These are phyloP conservation scores for Steccherinum ochraceum DNA, from an alignment of 768 basidiomycete genomes.

Conservation along the genomic window DNA sequence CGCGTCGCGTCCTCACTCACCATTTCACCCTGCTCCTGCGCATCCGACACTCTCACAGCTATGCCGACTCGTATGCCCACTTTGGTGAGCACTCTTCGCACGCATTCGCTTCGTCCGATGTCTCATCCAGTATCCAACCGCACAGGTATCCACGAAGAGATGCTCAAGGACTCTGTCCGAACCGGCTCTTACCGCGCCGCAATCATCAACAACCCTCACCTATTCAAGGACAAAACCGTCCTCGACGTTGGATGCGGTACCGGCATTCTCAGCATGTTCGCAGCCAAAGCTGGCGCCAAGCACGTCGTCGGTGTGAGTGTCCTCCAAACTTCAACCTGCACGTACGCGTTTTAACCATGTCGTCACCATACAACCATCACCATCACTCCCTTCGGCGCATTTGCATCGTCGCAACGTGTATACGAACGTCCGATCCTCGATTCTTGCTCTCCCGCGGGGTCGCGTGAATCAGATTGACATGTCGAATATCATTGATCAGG, in stretches of 20 bases:
- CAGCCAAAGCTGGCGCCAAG: slow-evolving; percentile 90
- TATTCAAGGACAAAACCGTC: slow-evolving; percentile 96
- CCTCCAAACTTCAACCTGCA: too few relatives aligned
- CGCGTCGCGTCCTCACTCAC: slow-evolving; percentile 6
- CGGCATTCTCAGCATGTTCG: slow-evolving; percentile 97
- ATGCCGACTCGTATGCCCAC: slow-evolving; percentile 95
- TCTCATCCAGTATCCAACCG: neutral
- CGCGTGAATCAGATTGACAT: slow-evolving; percentile 76
- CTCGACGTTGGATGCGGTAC: slow-evolving; percentile 99
- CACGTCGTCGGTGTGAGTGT: slow-evolving; percentile 83
- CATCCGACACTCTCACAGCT: slow-evolving; percentile 44
- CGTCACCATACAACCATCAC: neutral
- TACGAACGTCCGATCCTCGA: neutral
- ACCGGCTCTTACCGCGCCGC: slow-evolving; percentile 93
- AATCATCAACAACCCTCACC: slow-evolving; percentile 89
- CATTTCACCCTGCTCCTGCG: neutral
- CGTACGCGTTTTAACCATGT: neutral
- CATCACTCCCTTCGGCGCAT: too few relatives aligned
- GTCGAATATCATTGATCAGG: slow-evolving; percentile 99
- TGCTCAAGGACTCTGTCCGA: slow-evolving; percentile 95
- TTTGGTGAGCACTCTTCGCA: slow-evolving; percentile 52
- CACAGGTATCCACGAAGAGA: slow-evolving; percentile 96
- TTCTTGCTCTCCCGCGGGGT: neutral
- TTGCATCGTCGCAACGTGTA: too few relatives aligned
- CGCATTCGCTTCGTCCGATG: neutral